A percentile compares a stretch with the other conserved stretches of the same genome.
Conservation (phyloP, 2,329 filamentous ascomycete genomes). For the Gnomoniopsis sp. region DNA sequence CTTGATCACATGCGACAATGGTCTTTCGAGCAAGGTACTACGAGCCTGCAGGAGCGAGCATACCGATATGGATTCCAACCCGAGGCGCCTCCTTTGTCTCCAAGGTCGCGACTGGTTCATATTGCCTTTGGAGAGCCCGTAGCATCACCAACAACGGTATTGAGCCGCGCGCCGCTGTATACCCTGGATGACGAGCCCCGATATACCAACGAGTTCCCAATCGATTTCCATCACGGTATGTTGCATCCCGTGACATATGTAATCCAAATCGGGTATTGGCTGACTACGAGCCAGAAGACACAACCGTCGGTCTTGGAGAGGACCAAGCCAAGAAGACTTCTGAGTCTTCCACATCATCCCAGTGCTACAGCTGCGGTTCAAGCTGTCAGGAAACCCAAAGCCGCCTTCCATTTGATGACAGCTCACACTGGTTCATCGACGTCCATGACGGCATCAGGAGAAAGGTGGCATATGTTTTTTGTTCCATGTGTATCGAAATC, state of each 20-base stretch:
- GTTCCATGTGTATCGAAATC: constrained; percentile 8
- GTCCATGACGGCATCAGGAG: constrained; percentile 6
- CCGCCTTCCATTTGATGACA: constrained; percentile 1
- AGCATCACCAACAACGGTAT: neutral
- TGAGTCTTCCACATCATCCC: neutral
- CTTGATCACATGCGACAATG: neutral
- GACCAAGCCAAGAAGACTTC: neutral
- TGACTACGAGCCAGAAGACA: neutral
- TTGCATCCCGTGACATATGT: neutral
- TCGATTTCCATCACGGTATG: neutral
- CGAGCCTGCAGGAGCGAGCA: neutral
- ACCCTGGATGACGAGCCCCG: neutral
- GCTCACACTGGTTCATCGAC: constrained; percentile 14
- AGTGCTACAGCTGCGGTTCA: constrained; percentile 12
- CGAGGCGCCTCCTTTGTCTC: neutral
- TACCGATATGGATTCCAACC: neutral
- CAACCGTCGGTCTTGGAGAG: neutral
- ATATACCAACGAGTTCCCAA: too few relatives aligned
- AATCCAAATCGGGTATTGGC: too few relatives aligned
- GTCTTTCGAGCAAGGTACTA: constrained; percentile 4
- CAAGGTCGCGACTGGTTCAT: neutral
- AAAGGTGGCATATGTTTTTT: constrained; percentile 15
- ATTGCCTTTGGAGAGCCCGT: neutral
- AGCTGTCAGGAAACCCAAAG: neutral
- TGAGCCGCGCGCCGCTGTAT: neutral